phyloP scores from a whole-genome alignment of 495 filamentous ascomycete species.

The Neurospora sp. region DNA sequence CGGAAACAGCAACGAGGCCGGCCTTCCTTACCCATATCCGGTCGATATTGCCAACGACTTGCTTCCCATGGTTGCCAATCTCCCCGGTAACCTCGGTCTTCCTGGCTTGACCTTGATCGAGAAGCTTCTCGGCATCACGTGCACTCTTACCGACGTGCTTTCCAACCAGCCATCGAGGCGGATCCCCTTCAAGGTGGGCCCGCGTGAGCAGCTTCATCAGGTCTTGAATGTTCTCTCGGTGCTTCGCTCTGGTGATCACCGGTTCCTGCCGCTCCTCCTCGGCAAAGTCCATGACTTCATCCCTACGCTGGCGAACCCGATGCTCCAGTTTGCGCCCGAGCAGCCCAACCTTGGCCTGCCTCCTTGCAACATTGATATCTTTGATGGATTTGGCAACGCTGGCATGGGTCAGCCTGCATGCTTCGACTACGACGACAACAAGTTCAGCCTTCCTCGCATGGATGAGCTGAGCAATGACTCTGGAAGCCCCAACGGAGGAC shows the following conservation, averaged over 20 bases:
- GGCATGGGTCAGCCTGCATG: constrained; percentile 36
- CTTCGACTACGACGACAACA: constrained; percentile 25
- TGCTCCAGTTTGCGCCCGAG: constrained; percentile 44
- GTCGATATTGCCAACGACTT: constrained; percentile 62
- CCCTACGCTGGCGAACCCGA: constrained; percentile 45
- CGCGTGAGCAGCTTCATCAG: constrained; percentile 62
- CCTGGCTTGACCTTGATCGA: constrained; percentile 60
- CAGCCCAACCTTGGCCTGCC: constrained; percentile 7
- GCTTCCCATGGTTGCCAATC: constrained; percentile 53
- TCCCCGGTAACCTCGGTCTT: constrained; percentile 55
- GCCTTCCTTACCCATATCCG: constrained; percentile 59
- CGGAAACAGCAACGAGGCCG: constrained; percentile 37
- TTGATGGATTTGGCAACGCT: constrained; percentile 45
- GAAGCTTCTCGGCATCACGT: constrained; percentile 68
- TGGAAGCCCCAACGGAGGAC: constrained; percentile 22
- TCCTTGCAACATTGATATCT: constrained; percentile 40
- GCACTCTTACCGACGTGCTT: constrained; percentile 63
- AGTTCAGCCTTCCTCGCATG: constrained; percentile 27
- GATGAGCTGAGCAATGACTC: constrained; percentile 31
- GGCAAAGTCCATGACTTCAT: constrained; percentile 59
- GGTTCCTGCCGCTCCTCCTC: constrained; percentile 61
- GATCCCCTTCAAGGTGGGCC: constrained; percentile 51
- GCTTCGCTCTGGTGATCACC: constrained; percentile 58
- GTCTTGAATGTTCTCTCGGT: constrained; percentile 54
- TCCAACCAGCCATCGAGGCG: constrained; percentile 50